Percentiles rank a stretch among this genome's conserved stretches.
Conservation (phyloP, 768 basidiomycete species). For the Boletus rex-veris region DNA sequence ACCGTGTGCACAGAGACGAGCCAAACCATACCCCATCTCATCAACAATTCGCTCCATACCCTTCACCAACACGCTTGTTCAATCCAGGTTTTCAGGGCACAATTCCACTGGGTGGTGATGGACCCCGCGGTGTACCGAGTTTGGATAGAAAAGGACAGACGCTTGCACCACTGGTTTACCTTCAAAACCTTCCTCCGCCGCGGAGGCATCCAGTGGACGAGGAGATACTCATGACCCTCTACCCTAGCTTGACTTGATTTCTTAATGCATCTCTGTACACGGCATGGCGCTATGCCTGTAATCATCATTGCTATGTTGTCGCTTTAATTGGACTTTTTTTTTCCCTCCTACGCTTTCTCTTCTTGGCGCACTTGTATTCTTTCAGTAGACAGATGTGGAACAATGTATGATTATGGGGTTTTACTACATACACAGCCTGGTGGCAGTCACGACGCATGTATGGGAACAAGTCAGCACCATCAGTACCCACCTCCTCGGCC, state of each 20-base stretch:
- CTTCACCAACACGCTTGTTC: constrained; percentile 23
- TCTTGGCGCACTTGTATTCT: constrained; percentile 26
- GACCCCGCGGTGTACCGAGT: not conserved
- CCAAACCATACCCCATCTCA: constrained; percentile 14
- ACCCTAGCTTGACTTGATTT: constrained; percentile 30
- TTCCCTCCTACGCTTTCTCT: constrained; percentile 5
- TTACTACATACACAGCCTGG: not conserved
- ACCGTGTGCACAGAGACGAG: constrained; percentile 31
- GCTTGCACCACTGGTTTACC: constrained; percentile 63
- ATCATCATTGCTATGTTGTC: constrained; percentile 11
- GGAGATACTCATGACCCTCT: constrained; percentile 61
- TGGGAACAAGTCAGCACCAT: not conserved
- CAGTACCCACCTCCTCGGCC: not conserved
- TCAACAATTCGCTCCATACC: constrained; percentile 32
- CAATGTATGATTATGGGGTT: constrained; percentile 20
- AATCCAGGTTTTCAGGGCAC: constrained; percentile 9
- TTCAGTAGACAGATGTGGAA: constrained; percentile 17
- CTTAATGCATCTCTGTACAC: constrained; percentile 11
- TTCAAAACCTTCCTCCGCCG: constrained; percentile 55
- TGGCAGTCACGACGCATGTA: not conserved
- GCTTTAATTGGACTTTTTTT: constrained; percentile 7
- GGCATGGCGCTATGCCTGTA: constrained; percentile 1
- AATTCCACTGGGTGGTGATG: not conserved
- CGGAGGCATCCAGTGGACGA: constrained; percentile 71
- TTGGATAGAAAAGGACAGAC: constrained; percentile 23